Evolutionary conservation across 495 filamentous ascomycete species (phyloP), one percentile per base, ranked within the genome.

Genomic region (Aspergillus steynii): DNA sequence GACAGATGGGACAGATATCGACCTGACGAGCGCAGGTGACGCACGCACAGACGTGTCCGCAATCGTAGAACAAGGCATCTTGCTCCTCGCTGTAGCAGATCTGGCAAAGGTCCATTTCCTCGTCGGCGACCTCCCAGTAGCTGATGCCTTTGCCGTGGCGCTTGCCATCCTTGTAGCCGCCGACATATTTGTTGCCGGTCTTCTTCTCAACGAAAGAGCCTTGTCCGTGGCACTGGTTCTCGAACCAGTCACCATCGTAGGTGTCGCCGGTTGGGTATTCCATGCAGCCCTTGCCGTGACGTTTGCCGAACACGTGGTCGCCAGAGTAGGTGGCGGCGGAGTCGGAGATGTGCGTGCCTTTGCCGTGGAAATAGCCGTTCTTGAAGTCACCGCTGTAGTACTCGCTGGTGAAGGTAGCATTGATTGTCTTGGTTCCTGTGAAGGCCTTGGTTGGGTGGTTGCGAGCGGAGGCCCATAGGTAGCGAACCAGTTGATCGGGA

Each of bases 11-110:
- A 66, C 87, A 90, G 48, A 77, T 73, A 34, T 86, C 84, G n/a
- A 90, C 79, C 66, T 82, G 80, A 52, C 78, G 80, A 32, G 87
- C 86, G 63, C 87, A 90, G 26, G 77, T 78, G 59, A 86, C 74
- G 60, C 87, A 90, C 2, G 86, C 83, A 54, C 82, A 83, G 48
- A 90, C 82, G 66, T 90, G 87, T 1, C 87, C 87, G 62, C 87
- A 90, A 64, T 87, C 85, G 56, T 82, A 85, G 68, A 90, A 87
- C 48, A 85, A 73, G 3, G 85, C 80, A 64, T 88, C 83, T 59
- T 84, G 82, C 62, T 83, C 83, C 53, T 82, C 81, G 45, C 85
- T 84, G 63, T 83, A 88, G 72, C 87, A 90, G 55, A 90, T 87
- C 61, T 83, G 80, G 70, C 87, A 89, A 14, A 85, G 68, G 61